These are phyloP conservation scores for Zygosaccharomyces rouxii DNA, from an alignment of 805 yeast species.

Conservation along the genomic window DNA sequence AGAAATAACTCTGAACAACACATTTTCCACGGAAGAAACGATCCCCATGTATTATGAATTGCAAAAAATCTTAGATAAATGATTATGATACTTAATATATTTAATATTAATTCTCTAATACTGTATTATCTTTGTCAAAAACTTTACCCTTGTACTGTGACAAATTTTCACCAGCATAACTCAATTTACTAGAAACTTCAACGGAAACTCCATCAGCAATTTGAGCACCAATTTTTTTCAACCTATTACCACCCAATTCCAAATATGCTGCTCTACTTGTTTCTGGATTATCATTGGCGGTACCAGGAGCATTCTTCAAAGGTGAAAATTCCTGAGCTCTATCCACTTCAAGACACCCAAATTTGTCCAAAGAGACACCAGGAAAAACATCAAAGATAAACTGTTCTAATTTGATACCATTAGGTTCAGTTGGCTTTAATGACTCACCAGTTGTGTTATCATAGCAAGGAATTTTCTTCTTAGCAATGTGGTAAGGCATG, in stretches of 20 bases:
- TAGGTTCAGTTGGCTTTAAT: conserved; percentile 65
- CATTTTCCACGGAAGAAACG: conserved; percentile 29
- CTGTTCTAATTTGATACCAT: conserved; percentile 93
- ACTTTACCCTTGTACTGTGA: conserved; percentile 48
- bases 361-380: conserved; percentile 58
- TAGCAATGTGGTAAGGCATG: conserved; percentile 93
- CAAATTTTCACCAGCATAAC: conserved; percentile 73
- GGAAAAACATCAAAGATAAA: conserved; percentile 96
- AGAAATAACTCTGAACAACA: conserved; percentile 3
- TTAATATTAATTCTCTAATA: conserved; percentile 18
- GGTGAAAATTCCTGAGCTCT: conserved; percentile 88
- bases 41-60: conserved; percentile 32
- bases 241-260: conserved; percentile 70
- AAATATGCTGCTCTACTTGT: conserved; percentile 68
- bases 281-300: conserved; percentile 79
- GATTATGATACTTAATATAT: conserved; percentile 2
- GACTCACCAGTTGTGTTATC: conserved; percentile 44
- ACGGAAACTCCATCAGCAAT: conserved; percentile 47
- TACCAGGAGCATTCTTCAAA: conserved; percentile 81
- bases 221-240: conserved; percentile 61
- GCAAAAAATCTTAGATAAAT: conserved; percentile 20
- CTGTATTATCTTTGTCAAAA: conserved; percentile 28
- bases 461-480: conserved; percentile 72
- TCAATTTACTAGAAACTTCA: conserved; percentile 72
- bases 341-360: conserved; percentile 90